Evolutionary conservation across 352 stramenopile genomes (phyloP).

Genomic region (Lagenidium giganteum): DNA sequence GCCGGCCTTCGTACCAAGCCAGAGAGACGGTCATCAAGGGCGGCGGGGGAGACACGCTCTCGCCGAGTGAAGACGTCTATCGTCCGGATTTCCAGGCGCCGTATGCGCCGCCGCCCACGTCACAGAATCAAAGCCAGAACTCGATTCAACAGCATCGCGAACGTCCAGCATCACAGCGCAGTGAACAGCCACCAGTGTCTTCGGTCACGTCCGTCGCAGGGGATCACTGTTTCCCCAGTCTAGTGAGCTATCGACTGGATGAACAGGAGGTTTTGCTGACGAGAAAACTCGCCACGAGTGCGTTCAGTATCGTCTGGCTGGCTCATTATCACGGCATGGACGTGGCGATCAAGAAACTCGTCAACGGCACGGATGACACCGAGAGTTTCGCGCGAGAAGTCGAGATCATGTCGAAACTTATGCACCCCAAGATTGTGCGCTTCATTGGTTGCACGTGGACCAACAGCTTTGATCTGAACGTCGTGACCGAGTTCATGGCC

Average conservation of each 20-base stretch:
- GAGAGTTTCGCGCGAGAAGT: constrained; percentile 69
- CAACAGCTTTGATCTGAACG: constrained; percentile 55
- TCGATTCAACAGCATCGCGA: not conserved
- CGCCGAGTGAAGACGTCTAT: not conserved
- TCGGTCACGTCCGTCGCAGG: not conserved
- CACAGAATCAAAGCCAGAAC: constrained; percentile 1
- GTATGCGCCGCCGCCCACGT: not conserved
- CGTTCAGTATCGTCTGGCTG: constrained; percentile 72
- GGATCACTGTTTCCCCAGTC: constrained; percentile 61
- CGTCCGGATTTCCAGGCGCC: not conserved
- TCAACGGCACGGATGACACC: constrained; percentile 62
- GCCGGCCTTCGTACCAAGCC: too few species aligned
- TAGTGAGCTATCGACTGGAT: constrained; percentile 60
- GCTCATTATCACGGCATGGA: constrained; percentile 72
- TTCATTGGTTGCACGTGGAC: constrained; percentile 83
- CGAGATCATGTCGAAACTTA: constrained; percentile 66
- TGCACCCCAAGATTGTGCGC: constrained; percentile 71
- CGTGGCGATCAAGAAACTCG: constrained; percentile 75
- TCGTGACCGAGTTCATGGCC: constrained; percentile 79
- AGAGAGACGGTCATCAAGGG: too few species aligned
- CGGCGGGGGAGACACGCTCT: too few species aligned
- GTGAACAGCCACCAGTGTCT: not conserved
- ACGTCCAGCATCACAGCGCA: not conserved
- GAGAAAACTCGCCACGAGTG: constrained; percentile 65
- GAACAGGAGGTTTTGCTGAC: constrained; percentile 71